Percentiles rank a stretch among this genome's conserved stretches.
phyloP scores from a whole-genome alignment of 2,329 filamentous ascomycete species.

The Pseudonectria foliicola region DNA sequence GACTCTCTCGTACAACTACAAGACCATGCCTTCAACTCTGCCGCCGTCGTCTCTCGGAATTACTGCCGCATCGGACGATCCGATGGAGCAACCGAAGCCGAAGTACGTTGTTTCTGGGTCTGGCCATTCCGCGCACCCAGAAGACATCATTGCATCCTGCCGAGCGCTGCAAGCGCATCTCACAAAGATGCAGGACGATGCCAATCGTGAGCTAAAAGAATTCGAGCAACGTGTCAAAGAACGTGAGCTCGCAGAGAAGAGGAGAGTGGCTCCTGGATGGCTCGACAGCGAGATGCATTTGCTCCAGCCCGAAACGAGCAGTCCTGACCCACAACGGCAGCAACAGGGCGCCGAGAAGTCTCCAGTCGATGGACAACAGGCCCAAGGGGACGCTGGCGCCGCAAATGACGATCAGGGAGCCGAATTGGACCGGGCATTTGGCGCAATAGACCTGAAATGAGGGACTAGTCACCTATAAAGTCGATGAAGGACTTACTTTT shows the following conservation, averaged over 20 bases:
- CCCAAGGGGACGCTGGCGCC: conserved; percentile 11
- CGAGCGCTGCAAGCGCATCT: conserved; percentile 71
- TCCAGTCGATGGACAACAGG: conserved; percentile 8
- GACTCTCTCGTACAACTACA: conserved; percentile 93
- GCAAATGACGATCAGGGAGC: conserved; percentile 43
- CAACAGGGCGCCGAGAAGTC: conserved; percentile 19
- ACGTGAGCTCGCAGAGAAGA: conserved; percentile 70
- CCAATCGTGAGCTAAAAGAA: conserved; percentile 56
- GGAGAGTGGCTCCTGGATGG: conserved; percentile 73
- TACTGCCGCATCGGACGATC: conserved; percentile 28
- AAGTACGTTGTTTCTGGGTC: conserved; percentile 72
- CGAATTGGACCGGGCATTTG: conserved; percentile 53
- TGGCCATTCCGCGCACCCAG: conserved; percentile 77
- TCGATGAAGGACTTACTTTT: conserved; percentile 11
- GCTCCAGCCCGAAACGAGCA: conserved; percentile 56
- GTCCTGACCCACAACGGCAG: conserved; percentile 14
- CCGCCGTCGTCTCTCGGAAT: conserved; percentile 42
- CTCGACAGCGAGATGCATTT: conserved; percentile 66
- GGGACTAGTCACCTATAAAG: no score
- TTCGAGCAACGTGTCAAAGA: conserved; percentile 62
- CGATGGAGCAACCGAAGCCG: conserved; percentile 39
- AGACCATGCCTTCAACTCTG: conserved; percentile 77
- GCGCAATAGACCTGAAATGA: conserved; percentile 34
- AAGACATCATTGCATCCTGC: conserved; percentile 79
- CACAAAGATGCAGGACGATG: conserved; percentile 58